Evolutionary conservation across 2,329 filamentous ascomycete genomes (phyloP).

Genomic region (Talaromyces sp.): DNA sequence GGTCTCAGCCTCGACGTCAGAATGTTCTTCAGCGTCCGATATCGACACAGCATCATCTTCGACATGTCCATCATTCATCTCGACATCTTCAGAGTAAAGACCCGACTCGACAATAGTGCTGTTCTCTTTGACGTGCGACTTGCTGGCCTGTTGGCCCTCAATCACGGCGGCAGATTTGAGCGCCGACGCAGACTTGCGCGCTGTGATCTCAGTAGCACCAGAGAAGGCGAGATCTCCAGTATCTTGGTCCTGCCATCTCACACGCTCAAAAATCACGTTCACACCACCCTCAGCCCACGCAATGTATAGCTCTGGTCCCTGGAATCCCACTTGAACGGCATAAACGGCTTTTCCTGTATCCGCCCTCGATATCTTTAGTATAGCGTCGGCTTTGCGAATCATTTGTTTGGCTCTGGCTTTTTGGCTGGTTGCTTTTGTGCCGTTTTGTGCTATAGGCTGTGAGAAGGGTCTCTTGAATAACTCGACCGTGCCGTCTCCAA

Average conservation of each 20-base stretch:
- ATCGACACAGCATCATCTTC: conserved; percentile 25
- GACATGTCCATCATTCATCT: conserved; percentile 30
- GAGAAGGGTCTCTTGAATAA: conserved; percentile 50
- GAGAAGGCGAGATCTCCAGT: conserved; percentile 45
- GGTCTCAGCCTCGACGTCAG: conserved; percentile 23
- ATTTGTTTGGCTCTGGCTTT: conserved; percentile 46
- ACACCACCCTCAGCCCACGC: conserved; percentile 50
- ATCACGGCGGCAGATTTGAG: conserved; percentile 51
- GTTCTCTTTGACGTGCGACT: conserved; percentile 57
- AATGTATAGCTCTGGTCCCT: conserved; percentile 46
- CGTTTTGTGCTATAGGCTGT: conserved; percentile 28
- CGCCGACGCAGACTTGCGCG: conserved; percentile 42
- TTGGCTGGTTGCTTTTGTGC: conserved; percentile 35
- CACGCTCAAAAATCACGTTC: conserved; percentile 49
- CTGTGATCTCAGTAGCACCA: conserved; percentile 45
- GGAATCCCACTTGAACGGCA: conserved; percentile 44
- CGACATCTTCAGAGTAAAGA: conserved; percentile 42
- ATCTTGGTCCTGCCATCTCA: conserved; percentile 46
- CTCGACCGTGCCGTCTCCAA: conserved; percentile 49
- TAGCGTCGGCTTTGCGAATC: conserved; percentile 44
- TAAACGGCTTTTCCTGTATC: conserved; percentile 41
- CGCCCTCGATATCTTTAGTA: conserved; percentile 45
- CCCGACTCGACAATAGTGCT: conserved; percentile 52
- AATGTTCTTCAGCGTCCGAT: conserved; percentile 29
- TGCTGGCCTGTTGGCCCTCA: conserved; percentile 50